A percentile compares a stretch with the other conserved stretches of the same genome.
These are phyloP conservation scores for Kwoniella sp. DNA, from an alignment of 768 basidiomycete genomes.

Conservation along the genomic window DNA sequence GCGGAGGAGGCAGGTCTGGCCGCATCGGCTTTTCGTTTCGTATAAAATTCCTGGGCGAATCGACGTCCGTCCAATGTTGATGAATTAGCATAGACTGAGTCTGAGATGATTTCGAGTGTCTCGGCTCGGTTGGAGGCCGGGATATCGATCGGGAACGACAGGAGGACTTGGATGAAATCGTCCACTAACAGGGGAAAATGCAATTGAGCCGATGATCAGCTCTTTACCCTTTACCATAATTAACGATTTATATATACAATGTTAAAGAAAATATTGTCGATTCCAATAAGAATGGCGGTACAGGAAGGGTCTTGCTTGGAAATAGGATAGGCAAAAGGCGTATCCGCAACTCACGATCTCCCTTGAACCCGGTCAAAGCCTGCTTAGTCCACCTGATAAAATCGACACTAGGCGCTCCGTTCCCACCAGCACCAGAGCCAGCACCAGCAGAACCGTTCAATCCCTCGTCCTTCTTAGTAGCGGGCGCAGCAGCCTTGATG, in stretches of 20 bases:
- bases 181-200: constrained; percentile 67
- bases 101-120: constrained; percentile 83
- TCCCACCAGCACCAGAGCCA: constrained; percentile 62
- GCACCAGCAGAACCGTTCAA: constrained; percentile 57
- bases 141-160: constrained; percentile 87
- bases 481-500: constrained; percentile 48
- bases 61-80: constrained; percentile 92
- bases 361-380: constrained; percentile 72
- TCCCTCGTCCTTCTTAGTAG: constrained; percentile 50
- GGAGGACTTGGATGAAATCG: constrained; percentile 79
- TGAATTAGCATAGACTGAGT: constrained; percentile 90
- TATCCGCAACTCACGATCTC: constrained; percentile 71
- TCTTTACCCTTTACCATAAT: not conserved
- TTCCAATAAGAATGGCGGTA: too few species aligned
- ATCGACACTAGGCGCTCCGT: constrained; percentile 76
- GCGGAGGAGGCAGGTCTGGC: constrained; percentile 16
- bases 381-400: constrained; percentile 90
- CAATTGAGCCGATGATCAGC: not conserved
- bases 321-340: too few species aligned
- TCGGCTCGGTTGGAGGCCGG: constrained; percentile 61
- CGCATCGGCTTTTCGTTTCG: constrained; percentile 81
- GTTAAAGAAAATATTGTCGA: too few species aligned
- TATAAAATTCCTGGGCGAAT: constrained; percentile 89
- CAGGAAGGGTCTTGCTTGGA: too few species aligned
- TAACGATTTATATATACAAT: too few species aligned